Evolutionary conservation across 441 rosid genomes (phyloP), one percentile per base, ranked within the genome.

Genomic region (Brassica balearica): DNA sequence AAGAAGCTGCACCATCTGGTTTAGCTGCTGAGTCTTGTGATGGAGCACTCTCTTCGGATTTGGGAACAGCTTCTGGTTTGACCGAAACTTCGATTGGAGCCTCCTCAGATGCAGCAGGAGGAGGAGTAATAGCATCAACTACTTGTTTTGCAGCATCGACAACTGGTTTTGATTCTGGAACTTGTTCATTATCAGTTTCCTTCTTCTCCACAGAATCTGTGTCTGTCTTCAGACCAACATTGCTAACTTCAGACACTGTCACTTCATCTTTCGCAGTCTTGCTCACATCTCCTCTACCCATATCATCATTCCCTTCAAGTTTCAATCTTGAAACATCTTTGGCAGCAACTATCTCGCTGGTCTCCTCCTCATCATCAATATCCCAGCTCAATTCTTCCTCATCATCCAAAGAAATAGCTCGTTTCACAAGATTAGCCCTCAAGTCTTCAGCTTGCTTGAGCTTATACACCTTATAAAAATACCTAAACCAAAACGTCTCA

Each of bases 321-420:
- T 59, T 74, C 17, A 62, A 74, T 11, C 81, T 82, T 4, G 80
- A 59, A 22, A 65, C 83, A 66, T 80, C 66, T 60, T 66, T 80
- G 1, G 77, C 62, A 9, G 46, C 32, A 53, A 65, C 72, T n/a
- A 43, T 69, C 43, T 80, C 83, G 8, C 62, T 80, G 6, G 25
- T 81, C 11, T 86, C 88, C 0, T 85, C 88, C 0, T 87, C 87
- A 51, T 90, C 92, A 80, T 86, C 90, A 69, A 86, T 89, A 84
- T 90, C 95, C 92, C 95, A 90, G 79, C 85, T 86, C 80, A 90
- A 77, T 29, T 87, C 95, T 70, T 90, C 94, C 41, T 88, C 91
- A 51, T 88, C 90, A 27, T 90, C 92, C 65, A 81, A 36, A 6
- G 87, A 85, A 14, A 88, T 90, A 1, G 90, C 92, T 79, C 89